Evolutionary conservation across 225 moss, liverwort and hornwort genomes (phyloP).

Genomic region (Straminergon stramineum): DNA sequence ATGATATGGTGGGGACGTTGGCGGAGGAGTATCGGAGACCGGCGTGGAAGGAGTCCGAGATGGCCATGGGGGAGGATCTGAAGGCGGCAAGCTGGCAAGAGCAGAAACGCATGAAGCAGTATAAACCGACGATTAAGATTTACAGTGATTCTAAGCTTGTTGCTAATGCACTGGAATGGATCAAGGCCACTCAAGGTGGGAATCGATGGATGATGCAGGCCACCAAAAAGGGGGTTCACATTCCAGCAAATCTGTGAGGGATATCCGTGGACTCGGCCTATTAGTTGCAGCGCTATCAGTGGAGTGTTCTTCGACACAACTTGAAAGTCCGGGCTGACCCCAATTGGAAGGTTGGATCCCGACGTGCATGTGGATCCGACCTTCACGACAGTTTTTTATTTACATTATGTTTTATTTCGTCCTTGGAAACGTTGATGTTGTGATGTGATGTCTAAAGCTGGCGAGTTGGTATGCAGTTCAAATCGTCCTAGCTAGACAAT

Average conservation of each 20-base stretch:
- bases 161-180: not conserved
- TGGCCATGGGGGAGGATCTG: not conserved
- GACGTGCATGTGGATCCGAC: not conserved
- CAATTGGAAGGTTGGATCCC: not conserved
- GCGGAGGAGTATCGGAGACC: conserved; percentile 6
- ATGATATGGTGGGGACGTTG: not conserved
- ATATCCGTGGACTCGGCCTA: not conserved
- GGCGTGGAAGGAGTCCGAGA: not conserved
- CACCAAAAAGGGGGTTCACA: not conserved
- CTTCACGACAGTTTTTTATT: not conserved
- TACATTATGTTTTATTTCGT: not conserved
- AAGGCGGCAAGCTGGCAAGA: conserved; percentile 6
- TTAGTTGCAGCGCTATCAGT: not conserved
- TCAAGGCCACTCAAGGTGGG: not conserved
- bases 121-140: not conserved
- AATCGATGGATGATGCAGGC: not conserved
- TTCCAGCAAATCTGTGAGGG: too few relatives aligned
- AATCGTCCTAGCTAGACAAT: not conserved
- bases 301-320: not conserved
- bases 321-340: not conserved
- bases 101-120: conserved; percentile 18
- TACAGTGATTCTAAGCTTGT: not conserved
- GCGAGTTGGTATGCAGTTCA: not conserved
- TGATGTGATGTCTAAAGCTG: not conserved
- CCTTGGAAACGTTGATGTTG: not conserved